phyloP scores from a whole-genome alignment of 1,139 yeast genomes.

The Nakaseomyces sp. region DNA sequence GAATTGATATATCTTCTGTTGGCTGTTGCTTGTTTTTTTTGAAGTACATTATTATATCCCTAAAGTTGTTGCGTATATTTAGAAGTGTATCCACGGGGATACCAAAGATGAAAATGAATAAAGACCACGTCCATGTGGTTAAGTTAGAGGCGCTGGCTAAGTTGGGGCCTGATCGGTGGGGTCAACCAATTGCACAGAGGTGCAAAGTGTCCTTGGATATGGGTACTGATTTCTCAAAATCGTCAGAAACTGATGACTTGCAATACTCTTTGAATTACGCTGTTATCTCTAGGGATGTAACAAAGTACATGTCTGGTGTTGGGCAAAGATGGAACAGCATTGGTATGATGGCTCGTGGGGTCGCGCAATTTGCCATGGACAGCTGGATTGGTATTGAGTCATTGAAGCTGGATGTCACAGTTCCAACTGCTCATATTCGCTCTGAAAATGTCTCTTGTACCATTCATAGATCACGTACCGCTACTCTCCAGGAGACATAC shows the following conservation, averaged over 20 bases:
- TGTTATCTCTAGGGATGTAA: slow-evolving; percentile 52
- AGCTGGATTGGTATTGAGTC: slow-evolving; percentile 26
- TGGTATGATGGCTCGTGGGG: slow-evolving; percentile 48
- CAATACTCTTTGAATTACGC: slow-evolving; percentile 82
- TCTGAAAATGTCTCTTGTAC: slow-evolving; percentile 41
- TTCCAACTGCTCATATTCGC: slow-evolving; percentile 39
- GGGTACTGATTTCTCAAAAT: slow-evolving; percentile 58
- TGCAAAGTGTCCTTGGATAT: slow-evolving; percentile 51
- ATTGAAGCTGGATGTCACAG: slow-evolving; percentile 18
- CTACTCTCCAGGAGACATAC: slow-evolving; percentile 12
- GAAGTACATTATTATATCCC: no score
- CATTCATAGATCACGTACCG: slow-evolving; percentile 22
- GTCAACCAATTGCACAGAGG: slow-evolving; percentile 61
- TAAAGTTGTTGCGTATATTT: slow-evolving; percentile 2
- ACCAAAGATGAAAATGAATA: slow-evolving; percentile 7
- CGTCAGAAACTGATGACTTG: slow-evolving; percentile 70
- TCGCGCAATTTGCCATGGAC: slow-evolving; percentile 43
- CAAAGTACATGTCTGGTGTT: slow-evolving; percentile 14
- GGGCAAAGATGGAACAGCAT: slow-evolving; percentile 41
- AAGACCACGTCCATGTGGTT: slow-evolving; percentile 50
- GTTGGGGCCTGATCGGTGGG: slow-evolving; percentile 74
- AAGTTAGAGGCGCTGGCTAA: slow-evolving; percentile 54
- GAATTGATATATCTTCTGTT: no score
- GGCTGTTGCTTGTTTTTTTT: no score
- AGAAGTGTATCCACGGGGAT: slow-evolving; percentile 5